Percentiles rank a stretch among this genome's conserved stretches.
Evolutionary conservation across 2,329 filamentous ascomycete genomes (phyloP).

Genomic region (Teratosphaeria pseudoeucalypti): DNA sequence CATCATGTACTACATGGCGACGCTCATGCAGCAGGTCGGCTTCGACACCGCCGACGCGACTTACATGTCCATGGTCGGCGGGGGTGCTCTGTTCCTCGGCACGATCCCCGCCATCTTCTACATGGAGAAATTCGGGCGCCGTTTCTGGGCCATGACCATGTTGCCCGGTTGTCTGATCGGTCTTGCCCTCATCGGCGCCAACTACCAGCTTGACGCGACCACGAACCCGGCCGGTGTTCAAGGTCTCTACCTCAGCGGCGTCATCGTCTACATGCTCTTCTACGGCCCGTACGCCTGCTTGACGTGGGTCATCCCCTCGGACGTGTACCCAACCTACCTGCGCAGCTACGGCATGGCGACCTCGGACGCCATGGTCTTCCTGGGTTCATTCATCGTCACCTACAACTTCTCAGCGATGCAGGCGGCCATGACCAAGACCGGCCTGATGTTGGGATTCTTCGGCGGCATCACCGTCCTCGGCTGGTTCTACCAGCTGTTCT

Average conservation of each 20-base stretch:
- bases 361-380: slow-evolving; percentile 57
- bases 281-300: slow-evolving; percentile 40
- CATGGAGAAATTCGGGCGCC: slow-evolving; percentile 64
- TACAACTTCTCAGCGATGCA: slow-evolving; percentile 68
- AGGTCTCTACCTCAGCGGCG: slow-evolving; percentile 56
- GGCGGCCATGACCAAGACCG: slow-evolving; percentile 54
- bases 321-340: slow-evolving; percentile 64
- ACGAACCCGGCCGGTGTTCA: slow-evolving; percentile 22
- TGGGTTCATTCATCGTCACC: slow-evolving; percentile 61
- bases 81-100: slow-evolving; percentile 53
- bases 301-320: slow-evolving; percentile 39
- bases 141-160: slow-evolving; percentile 66
- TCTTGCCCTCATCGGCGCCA: slow-evolving; percentile 54
- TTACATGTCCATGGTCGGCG: slow-evolving; percentile 67
- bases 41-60: slow-evolving; percentile 53
- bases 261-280: slow-evolving; percentile 59
- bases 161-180: slow-evolving; percentile 63
- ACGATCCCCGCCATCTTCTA: slow-evolving; percentile 36
- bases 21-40: slow-evolving; percentile 57
- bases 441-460: slow-evolving; percentile 60
- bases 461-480: slow-evolving; percentile 61
- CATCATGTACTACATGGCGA: slow-evolving; percentile 61
- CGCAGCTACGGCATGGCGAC: slow-evolving; percentile 65
- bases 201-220: slow-evolving; percentile 45
- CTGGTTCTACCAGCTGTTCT: slow-evolving; percentile 62